phyloP scores from a whole-genome alignment of 441 rosid genomes.

The Erodium chrysanthum region DNA sequence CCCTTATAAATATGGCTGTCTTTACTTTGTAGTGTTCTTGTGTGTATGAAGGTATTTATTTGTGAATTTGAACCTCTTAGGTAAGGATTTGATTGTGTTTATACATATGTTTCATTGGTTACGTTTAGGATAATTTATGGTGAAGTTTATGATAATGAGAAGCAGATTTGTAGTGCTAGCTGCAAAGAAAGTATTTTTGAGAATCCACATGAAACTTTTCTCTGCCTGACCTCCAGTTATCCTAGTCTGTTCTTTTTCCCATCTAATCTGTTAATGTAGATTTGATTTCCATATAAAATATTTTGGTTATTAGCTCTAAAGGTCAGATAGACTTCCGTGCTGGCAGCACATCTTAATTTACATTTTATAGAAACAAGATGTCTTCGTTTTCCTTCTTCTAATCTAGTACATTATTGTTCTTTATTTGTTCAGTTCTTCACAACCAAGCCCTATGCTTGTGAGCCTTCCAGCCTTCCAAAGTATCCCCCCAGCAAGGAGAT shows the following conservation, averaged over 20 bases:
- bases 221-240: background rate
- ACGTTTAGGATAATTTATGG: background rate
- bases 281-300: background rate
- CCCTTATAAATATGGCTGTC: background rate
- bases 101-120: background rate
- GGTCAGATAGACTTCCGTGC: background rate
- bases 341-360: background rate
- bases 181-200: background rate
- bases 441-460: slow-evolving; percentile 48
- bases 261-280: background rate
- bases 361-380: background rate
- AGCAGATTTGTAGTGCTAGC: background rate
- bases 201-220: no score
- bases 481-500: slow-evolving; percentile 58
- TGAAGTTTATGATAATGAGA: background rate
- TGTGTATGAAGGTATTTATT: background rate
- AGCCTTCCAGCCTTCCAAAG: slow-evolving; percentile 53
- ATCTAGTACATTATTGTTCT: background rate
- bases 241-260: background rate
- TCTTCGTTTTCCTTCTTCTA: background rate
- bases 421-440: slow-evolving; percentile 39
- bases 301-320: background rate
- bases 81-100: background rate
- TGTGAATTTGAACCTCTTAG: background rate
- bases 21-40: background rate